Percentiles rank a stretch among this genome's conserved stretches.
Conservation (phyloP, 768 basidiomycete species). For the Russula dissimulans region DNA sequence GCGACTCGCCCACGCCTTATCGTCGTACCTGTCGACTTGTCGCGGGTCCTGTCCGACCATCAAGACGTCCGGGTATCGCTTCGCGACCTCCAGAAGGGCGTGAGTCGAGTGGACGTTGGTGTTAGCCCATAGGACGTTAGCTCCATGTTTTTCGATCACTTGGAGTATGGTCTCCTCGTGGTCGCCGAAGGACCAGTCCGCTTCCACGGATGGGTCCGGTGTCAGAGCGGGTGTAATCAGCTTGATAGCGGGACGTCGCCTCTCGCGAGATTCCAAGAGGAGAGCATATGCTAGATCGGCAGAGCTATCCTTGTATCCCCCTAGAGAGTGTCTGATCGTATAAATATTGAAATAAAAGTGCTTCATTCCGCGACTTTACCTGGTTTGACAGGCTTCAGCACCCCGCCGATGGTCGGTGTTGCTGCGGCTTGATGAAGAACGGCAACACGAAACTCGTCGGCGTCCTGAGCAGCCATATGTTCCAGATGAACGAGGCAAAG, state of each 20-base stretch:
- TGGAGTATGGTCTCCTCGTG: slow-evolving; percentile 5
- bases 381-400: not conserved
- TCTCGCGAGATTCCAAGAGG: not conserved
- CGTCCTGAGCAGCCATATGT: not conserved
- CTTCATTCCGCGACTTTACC: not conserved
- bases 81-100: not conserved
- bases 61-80: not conserved
- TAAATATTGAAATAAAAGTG: not conserved
- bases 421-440: not conserved
- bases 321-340: not conserved
- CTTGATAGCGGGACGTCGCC: not conserved
- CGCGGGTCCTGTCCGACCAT: slow-evolving; percentile 3
- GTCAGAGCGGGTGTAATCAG: not conserved
- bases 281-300: not conserved
- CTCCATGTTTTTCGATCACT: not conserved
- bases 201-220: not conserved
- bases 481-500: too few relatives aligned
- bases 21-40: not conserved
- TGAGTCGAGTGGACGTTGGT: slow-evolving; percentile 2
- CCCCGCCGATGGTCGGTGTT: not conserved
- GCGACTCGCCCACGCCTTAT: not conserved
- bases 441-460: not conserved
- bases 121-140: not conserved
- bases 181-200: not conserved
- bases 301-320: slow-evolving; percentile 1